A percentile compares a stretch with the other conserved stretches of the same genome.
Conservation (phyloP, 2,329 filamentous ascomycete species). For the Penicillium hesseltinei region DNA sequence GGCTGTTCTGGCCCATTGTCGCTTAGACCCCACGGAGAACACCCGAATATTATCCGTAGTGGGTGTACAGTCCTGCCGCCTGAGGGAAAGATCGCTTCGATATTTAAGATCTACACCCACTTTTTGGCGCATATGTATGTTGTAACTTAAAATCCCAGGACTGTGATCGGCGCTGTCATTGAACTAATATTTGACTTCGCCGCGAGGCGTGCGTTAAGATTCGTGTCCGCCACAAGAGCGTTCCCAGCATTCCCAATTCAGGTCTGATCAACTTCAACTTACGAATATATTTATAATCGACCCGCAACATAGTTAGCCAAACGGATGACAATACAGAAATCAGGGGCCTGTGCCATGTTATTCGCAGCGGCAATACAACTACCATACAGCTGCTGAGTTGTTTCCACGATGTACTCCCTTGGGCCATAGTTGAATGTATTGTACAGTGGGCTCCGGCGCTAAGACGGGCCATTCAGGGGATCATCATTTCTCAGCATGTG, state of each 20-base stretch:
- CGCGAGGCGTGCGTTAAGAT: not conserved
- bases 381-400: not conserved
- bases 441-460: not conserved
- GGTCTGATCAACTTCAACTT: not conserved
- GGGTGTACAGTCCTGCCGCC: not conserved
- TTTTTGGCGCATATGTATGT: too few relatives aligned
- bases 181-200: not conserved
- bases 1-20: not conserved
- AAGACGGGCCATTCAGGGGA: constrained; percentile 11
- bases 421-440: not conserved
- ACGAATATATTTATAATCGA: not conserved
- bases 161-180: constrained; percentile 14
- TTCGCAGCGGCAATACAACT: not conserved
- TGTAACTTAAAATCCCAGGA: not conserved
- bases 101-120: not conserved
- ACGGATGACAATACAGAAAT: not conserved
- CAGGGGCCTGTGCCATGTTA: not conserved
- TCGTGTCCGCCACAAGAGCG: not conserved
- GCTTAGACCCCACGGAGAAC: not conserved
- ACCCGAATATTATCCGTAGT: not conserved
- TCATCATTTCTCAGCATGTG: constrained; percentile 6
- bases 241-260: not conserved
- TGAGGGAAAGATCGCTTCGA: constrained; percentile 1
- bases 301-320: not conserved
- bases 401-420: not conserved